Percentiles rank a stretch among this genome's conserved stretches.
These are phyloP conservation scores for Trichophaea hybrida DNA, from an alignment of 2,329 filamentous ascomycete species.

Conservation along the genomic window DNA sequence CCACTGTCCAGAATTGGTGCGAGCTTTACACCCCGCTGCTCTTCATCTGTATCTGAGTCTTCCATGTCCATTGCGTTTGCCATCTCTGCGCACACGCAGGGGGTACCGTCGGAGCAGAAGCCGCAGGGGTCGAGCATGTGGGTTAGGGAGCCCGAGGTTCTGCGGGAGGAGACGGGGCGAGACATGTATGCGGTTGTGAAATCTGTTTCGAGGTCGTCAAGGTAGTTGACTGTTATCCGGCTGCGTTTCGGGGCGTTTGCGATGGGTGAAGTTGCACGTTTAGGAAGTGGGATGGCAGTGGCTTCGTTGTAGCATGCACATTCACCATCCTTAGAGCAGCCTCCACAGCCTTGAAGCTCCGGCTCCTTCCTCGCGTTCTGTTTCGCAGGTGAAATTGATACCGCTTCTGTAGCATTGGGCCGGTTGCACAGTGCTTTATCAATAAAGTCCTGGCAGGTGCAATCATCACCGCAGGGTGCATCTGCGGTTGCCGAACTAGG, in stretches of 20 bases:
- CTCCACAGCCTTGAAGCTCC: slow-evolving; percentile 14
- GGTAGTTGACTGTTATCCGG: slow-evolving; percentile 35
- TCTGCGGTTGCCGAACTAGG: slow-evolving; percentile 13
- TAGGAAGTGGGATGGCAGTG: slow-evolving; percentile 3
- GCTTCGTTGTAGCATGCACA: slow-evolving; percentile 15
- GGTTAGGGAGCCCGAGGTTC: slow-evolving; percentile 30
- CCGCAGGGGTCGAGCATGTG: slow-evolving; percentile 52
- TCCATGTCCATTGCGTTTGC: slow-evolving; percentile 33
- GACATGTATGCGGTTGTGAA: slow-evolving; percentile 40
- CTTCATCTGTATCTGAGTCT: slow-evolving; percentile 20
- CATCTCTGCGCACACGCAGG: slow-evolving; percentile 66
- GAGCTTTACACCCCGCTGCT: not conserved
- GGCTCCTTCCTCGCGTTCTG: not conserved
- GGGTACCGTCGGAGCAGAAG: slow-evolving; percentile 69
- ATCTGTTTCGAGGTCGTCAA: slow-evolving; percentile 50
- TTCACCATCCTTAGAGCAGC: slow-evolving; percentile 12
- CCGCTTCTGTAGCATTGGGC: not conserved
- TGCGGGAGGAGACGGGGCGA: slow-evolving; percentile 22
- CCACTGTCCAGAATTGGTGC: not conserved
- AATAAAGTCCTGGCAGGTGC: slow-evolving; percentile 12
- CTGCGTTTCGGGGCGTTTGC: slow-evolving; percentile 39
- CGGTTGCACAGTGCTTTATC: slow-evolving; percentile 15
- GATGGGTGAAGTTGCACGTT: slow-evolving; percentile 20
- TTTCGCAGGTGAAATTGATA: not conserved
- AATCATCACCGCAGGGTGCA: slow-evolving; percentile 8